A percentile compares a stretch with the other conserved stretches of the same genome.
Conservation (phyloP, 768 basidiomycete genomes). For the Zangia roseola region DNA sequence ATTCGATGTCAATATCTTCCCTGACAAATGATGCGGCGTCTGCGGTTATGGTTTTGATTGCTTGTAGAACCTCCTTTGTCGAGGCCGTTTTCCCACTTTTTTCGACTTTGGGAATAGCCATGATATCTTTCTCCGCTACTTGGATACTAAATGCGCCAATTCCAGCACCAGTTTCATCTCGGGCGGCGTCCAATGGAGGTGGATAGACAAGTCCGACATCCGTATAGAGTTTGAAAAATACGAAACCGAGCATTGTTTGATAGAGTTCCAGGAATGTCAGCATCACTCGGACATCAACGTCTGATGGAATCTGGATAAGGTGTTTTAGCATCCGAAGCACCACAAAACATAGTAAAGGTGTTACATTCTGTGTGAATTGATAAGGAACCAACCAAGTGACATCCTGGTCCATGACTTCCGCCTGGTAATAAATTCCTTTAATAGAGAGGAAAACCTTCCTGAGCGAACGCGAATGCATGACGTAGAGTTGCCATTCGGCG, state of each 20-base stretch:
- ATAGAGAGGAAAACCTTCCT: constrained; percentile 94
- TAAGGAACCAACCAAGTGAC: constrained; percentile 97
- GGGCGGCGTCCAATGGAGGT: constrained; percentile 80
- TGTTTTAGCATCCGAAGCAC: constrained; percentile 3
- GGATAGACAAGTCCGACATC: constrained; percentile 92
- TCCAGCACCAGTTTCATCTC: constrained; percentile 84
- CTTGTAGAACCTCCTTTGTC: constrained; percentile 52
- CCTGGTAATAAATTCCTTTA: constrained; percentile 98
- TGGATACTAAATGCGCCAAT: constrained; percentile 85
- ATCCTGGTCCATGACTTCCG: constrained; percentile 88
- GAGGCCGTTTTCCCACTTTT: constrained; percentile 40
- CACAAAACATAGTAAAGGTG: constrained; percentile 22
- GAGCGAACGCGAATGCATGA: constrained; percentile 82
- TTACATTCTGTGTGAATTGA: constrained; percentile 92
- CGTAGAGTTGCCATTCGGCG: constrained; percentile 95
- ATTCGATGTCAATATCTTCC: constrained; percentile 41
- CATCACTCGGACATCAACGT: constrained; percentile 98
- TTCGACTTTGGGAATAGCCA: constrained; percentile 15
- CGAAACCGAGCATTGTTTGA: constrained; percentile 93
- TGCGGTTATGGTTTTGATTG: constrained; percentile 45
- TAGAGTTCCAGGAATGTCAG: constrained; percentile 97
- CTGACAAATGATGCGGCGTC: constrained; percentile 16
- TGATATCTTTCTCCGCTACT: constrained; percentile 35
- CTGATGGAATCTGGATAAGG: constrained; percentile 72
- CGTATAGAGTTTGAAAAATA: constrained; percentile 98